Base-by-base conservation (phyloP, 1,284 basidiomycete genomes). In the Cutaneotrichosporon cyanovorans region DNA sequence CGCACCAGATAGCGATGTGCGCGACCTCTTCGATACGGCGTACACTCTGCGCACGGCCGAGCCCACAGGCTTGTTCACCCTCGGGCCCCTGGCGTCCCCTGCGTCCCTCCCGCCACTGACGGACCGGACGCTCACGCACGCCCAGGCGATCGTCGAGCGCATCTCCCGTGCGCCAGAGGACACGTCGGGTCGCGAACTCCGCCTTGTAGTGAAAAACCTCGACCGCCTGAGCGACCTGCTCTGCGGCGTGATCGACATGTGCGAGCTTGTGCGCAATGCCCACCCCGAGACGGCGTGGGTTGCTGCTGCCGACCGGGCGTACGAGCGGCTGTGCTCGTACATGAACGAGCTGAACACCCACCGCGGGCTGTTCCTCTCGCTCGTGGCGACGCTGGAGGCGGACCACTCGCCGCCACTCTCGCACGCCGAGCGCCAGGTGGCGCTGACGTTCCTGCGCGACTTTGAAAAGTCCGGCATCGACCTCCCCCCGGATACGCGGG, bases 291-390 rank as follows among this genome's bases (percentile, higher is more conserved):
- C 74, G 16, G 64, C 73, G 40, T 97, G 93, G 92, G 78, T 87
- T 10, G 77, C 80, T 20, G 84, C 83, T 45, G 87, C 89, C 28
- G 88, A 96, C 62, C 76, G 78, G 49, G 85, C 87, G 35, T 96
- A 97, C 69, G 90, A 92, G 71, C 81, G 81, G 50, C 75, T 97
- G 48, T 96, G 90, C 75, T 85, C 90, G 69, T 93, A 87, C 71
- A 97, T 98, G 92, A 97, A 97, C 73, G 83, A 87, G 33, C 77
- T 98, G 50, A 98, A 98, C 71, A 97, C 92, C 15, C 79, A 96
- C 74, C 83, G 85, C n/a, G 89, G 85, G 16, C 74, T 98, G 35
- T 96, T 95, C 62, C 78, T 88, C 74, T 56, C 69, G 4, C 64
- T 76, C 15, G 51, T 61, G 9, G 60, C 63, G 39, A 69, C 75